Base-by-base conservation (phyloP, 2,329 filamentous ascomycete species). In the Claviceps sorghi region DNA sequence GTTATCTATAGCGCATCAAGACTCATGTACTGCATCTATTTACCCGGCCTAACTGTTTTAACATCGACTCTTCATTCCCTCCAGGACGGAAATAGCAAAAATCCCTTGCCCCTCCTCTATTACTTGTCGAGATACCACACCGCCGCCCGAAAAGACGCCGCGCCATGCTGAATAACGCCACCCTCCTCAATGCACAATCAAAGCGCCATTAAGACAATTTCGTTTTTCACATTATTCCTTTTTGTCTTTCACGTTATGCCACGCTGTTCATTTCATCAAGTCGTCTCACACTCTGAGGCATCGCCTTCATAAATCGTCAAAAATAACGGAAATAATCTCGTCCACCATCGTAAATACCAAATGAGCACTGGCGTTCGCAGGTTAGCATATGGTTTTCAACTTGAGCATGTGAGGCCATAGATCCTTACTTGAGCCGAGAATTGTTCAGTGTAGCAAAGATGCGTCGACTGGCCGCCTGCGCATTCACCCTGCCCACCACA, bases 391-490 rank as follows among this genome's bases (percentile, higher is more conserved):
- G 15, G 5, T 45, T 9, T 44, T 34, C 17, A 30, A 19, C n/a
- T 15, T 7, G 21, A 38, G 6, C 15, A 10, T 4, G 2, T 13
- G n/a, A 7, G 11, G 21, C 17, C 42, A 9, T 13, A 15, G 38
- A 13, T 42, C 29, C 84, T 74, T 71, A 90, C 86, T 97, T 96
- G 59, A 98, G 72, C 57, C 88, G 77, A 54, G 82, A 77, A 68
- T 97, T 98, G 67, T 98, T 98, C 59, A 97, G 73, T 46, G 87
- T 89, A 10, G 89, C 90, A 71, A 94, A 88, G 48, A 97, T 80
- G 61, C 90, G 85, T 59, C 91, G 79, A 57, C 89, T 90, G 22
- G 93, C 93, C 52, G 84, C 85, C 65, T 94, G 86, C 17, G 94
- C 93, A 70, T 98, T 98, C 44, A 84, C 79, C 61, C 89, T 79